phyloP scores from a whole-genome alignment of 192 early-diverging fungal species.

The Glomus cerebriforme region DNA sequence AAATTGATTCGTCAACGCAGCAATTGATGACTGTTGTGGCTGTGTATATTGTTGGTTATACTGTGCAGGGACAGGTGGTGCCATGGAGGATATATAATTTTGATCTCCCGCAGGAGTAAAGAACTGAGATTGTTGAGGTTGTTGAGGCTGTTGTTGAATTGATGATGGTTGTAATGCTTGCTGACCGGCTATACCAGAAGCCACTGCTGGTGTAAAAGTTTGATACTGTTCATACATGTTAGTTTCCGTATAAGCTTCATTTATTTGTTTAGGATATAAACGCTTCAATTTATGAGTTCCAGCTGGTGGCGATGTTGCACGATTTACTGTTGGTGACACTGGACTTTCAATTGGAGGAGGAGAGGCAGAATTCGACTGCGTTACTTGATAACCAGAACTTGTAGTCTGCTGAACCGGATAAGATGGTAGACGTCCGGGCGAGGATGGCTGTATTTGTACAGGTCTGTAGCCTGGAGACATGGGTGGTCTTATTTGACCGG shows the following conservation, averaged over 20 bases:
- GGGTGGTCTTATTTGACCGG: conserved; percentile 12
- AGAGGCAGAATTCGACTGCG: conserved; percentile 13
- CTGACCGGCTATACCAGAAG: conserved; percentile 29
- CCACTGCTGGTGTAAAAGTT: conserved; percentile 35
- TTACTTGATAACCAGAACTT: background rate
- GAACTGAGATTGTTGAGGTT: conserved; percentile 19
- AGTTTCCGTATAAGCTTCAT: conserved; percentile 44
- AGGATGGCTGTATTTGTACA: conserved; percentile 3
- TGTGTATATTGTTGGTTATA: conserved; percentile 15
- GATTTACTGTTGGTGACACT: conserved; percentile 11
- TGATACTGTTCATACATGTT: conserved; percentile 33
- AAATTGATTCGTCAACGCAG: conserved; percentile 40
- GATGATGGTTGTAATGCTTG: background rate
- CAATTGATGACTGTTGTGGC: conserved; percentile 27
- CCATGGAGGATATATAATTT: background rate
- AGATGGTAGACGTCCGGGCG: conserved; percentile 29
- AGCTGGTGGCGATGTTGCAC: conserved; percentile 29
- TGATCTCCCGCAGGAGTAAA: background rate
- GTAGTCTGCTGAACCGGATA: conserved; percentile 11
- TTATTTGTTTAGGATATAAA: conserved; percentile 55
- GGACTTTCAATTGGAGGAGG: conserved; percentile 28
- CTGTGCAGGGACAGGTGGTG: background rate
- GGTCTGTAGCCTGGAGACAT: conserved; percentile 21
- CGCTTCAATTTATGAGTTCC: conserved; percentile 48
- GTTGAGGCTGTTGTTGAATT: conserved; percentile 28